Percentiles rank a stretch among this genome's conserved stretches.
Evolutionary conservation across 73 alveolate species (phyloP).

Genomic region (Tetrahymena malaccensis): DNA sequence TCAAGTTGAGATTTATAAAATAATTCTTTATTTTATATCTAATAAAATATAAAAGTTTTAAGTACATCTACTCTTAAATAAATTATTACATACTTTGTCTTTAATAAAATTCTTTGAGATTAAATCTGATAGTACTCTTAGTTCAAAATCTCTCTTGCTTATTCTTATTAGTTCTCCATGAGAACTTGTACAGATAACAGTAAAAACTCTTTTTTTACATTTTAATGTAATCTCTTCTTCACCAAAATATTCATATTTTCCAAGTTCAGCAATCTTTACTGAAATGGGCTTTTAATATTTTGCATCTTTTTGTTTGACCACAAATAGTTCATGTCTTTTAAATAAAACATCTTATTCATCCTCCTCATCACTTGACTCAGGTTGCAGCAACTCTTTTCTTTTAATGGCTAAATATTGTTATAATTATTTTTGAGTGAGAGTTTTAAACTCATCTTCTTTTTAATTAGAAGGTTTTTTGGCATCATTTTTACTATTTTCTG

Average conservation of each 20-base stretch:
- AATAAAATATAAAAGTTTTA: background rate
- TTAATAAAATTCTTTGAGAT: background rate
- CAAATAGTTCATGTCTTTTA: background rate
- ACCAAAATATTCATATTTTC: background rate
- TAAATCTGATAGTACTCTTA: background rate
- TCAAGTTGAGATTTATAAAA: background rate
- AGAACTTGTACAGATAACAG: background rate
- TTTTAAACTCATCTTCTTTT: background rate
- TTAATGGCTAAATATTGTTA: background rate
- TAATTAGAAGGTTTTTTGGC: background rate
- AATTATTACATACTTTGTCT: background rate
- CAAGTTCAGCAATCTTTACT: background rate
- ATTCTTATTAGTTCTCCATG: background rate
- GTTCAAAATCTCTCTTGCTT: background rate
- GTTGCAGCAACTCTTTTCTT: background rate
- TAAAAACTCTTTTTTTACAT: background rate
- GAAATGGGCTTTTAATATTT: background rate
- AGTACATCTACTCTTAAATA: background rate
- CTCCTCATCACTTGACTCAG: background rate
- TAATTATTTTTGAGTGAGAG: background rate
- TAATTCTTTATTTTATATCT: background rate
- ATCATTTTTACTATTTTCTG: background rate
- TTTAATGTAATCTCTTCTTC: background rate
- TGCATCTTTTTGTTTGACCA: background rate
- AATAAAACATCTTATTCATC: background rate